phyloP scores from a whole-genome alignment of 2,329 filamentous ascomycete species.

The Trichoderma polysporum region DNA sequence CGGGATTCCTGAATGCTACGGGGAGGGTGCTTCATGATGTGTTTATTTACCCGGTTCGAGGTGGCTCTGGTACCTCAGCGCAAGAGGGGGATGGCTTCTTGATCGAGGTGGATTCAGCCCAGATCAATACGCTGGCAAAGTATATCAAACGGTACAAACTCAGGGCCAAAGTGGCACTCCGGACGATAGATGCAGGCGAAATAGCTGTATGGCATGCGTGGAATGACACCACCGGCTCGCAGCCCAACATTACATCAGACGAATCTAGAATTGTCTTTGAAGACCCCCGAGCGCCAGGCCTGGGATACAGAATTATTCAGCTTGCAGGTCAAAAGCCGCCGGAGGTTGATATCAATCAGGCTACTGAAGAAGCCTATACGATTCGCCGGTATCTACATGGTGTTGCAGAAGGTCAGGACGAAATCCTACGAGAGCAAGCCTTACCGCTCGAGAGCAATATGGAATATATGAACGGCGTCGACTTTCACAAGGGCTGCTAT shows the following conservation, averaged over 20 bases:
- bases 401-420: slow-evolving; percentile 78
- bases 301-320: slow-evolving; percentile 54
- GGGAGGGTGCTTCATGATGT: slow-evolving; percentile 86
- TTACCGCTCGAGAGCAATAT: slow-evolving; percentile 88
- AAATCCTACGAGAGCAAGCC: slow-evolving; percentile 69
- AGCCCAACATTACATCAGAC: neutral
- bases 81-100: slow-evolving; percentile 51
- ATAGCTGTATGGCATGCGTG: slow-evolving; percentile 72
- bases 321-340: slow-evolving; percentile 31
- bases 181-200: slow-evolving; percentile 64
- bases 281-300: slow-evolving; percentile 54
- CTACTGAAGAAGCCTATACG: slow-evolving; percentile 63
- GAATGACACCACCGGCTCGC: slow-evolving; percentile 48
- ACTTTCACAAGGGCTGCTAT: slow-evolving; percentile 96
- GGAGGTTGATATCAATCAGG: slow-evolving; percentile 45
- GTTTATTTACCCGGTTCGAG: slow-evolving; percentile 72
- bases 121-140: slow-evolving; percentile 61
- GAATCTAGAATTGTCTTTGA: slow-evolving; percentile 38
- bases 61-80: slow-evolving; percentile 27
- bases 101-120: slow-evolving; percentile 75
- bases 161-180: slow-evolving; percentile 72
- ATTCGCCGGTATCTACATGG: slow-evolving; percentile 77
- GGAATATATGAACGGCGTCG: slow-evolving; percentile 80
- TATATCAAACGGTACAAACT: slow-evolving; percentile 86
- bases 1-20: slow-evolving; percentile 80